Base-by-base conservation (phyloP, 2,329 filamentous ascomycete species). In the Aspergillus luchuensis region DNA sequence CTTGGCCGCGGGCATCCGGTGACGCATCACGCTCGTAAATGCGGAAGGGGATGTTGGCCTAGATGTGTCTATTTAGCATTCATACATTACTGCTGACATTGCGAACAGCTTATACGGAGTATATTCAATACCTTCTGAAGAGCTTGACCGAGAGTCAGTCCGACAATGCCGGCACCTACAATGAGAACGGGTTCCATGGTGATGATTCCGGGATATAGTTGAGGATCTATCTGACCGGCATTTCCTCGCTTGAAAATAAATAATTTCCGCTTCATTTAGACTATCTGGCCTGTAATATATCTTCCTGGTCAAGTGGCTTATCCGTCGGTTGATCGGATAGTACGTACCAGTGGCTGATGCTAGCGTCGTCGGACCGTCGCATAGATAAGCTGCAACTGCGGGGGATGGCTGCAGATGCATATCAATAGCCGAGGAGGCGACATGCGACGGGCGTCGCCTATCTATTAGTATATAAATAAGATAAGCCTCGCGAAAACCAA, bases 21-120 rank as follows among this genome's bases (percentile, higher is more conserved):
- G 58, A 66, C n/a, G 62, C 59, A 62, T 74, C 72, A 23, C 71
- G 68, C 30, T 74, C 72, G 58, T 66, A 73, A 15, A 74, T 69
- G 38, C 67, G 58, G 38, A 72, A 74, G 33, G 72, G 69, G 30
- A 74, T 73, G 13, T 66, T 65, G 56, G 63, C 68, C 58, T 72
- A 55, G 17, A 19, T 8, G 15, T 1, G 4, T 11, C 8, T 13
- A 36, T 13, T 43, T 19, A 43, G 39, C 39, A 43, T 11, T 30
- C 8, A 11, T 13, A 8, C 8, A 8, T 28, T 28, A 28, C 11
- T 36, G 33, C 11, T 15, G 11, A 6, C 1, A 36, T 36, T 5
- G 5, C 11, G 5, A 6, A 15, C 19, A 51, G 10, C 8, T 28
- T 28, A 28, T 28, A 28, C 25, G 7, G 25, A 25, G 0, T 1